phyloP scores from a whole-genome alignment of 2,329 filamentous ascomycete species.

The Aspergillus glaucus region DNA sequence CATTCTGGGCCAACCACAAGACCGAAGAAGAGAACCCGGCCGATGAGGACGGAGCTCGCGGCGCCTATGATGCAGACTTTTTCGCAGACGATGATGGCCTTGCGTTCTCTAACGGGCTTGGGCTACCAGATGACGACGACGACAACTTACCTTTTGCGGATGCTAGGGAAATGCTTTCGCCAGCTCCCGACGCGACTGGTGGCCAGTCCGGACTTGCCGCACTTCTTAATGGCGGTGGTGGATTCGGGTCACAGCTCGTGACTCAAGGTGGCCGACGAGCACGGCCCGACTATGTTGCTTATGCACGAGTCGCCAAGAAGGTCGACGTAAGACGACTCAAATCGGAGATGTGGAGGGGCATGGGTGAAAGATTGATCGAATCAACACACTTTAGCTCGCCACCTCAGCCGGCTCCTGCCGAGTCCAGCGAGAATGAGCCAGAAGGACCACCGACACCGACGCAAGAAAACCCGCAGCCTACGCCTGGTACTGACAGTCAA shows the following conservation, averaged over 20 bases:
- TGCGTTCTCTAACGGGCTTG: slow-evolving; percentile 41
- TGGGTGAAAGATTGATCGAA: slow-evolving; percentile 43
- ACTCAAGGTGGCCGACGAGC: slow-evolving; percentile 53
- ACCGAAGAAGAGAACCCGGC: slow-evolving; percentile 48
- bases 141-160: slow-evolving; percentile 45
- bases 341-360: slow-evolving; percentile 60
- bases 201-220: slow-evolving; percentile 33
- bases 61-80: slow-evolving; percentile 94
- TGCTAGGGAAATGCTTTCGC: slow-evolving; percentile 44
- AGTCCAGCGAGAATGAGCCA: slow-evolving; percentile 8
- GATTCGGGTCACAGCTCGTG: slow-evolving; percentile 57
- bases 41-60: slow-evolving; percentile 56
- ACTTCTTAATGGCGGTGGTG: slow-evolving; percentile 35
- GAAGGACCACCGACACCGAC: slow-evolving; percentile 19
- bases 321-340: slow-evolving; percentile 60
- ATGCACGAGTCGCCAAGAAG: slow-evolving; percentile 61
- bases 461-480: slow-evolving; percentile 19
- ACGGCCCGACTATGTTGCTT: slow-evolving; percentile 60
- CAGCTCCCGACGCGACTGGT: slow-evolving; percentile 30
- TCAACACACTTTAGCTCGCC: slow-evolving; percentile 28
- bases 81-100: slow-evolving; percentile 67
- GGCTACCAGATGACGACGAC: slow-evolving; percentile 42
- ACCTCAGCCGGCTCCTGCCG: slow-evolving; percentile 14
- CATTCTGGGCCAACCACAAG: slow-evolving; percentile 73
- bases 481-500: slow-evolving; percentile 29